Base-by-base conservation (phyloP, 176 grass and related monocot genomes). In the Oryza nivara region DNA sequence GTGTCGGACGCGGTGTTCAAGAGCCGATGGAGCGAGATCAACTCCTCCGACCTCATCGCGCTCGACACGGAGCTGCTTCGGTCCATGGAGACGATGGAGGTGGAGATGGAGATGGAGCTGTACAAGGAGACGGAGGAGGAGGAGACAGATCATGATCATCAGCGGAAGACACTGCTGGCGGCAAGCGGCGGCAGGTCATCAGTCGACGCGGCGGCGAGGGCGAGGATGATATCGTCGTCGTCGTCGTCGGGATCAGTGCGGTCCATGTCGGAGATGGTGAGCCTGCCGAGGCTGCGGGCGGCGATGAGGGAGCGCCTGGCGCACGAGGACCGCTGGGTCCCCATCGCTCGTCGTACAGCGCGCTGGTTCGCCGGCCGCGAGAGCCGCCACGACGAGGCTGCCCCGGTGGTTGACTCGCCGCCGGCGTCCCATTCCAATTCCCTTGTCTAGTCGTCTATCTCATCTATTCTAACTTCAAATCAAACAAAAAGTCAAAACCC, bases 21-120 rank as follows among this genome's bases (percentile, higher is more conserved):
- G 69, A 94, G 89, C 86, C 90, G 97, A 15, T 99, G 97, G 97
- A 99, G 97, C 80, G 97, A 93, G 76, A 85, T 99, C 80, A 96
- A 90, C 89, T 94, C 91, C 23, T 87, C 92, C 6, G 97, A 89
- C 80, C 88, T 96, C 72, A 43, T 92, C 60, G 88, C 86, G 56
- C 81, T 99, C 15, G 91, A 92, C 81, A 80, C 75, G 9, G 86
- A 99, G 78, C 86, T 99, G 86, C 82, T 99, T 20, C 68, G 86
- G 20, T 68, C 87, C 58, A 44, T 75, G 56, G 0, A 89, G 84
- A 28, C 28, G 28, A 38, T 38, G 36, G 40, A 41, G 47, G 65
- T 15, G 16, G 58, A 34, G 16, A 16, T 56, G 16, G 58, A 34
- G 52, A 5, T 56, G 16, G 19, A 52, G 66, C 22, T 4, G 14